These are phyloP conservation scores for Rhypophila decipiens DNA, from an alignment of 495 filamentous ascomycete species.

Conservation along the genomic window DNA sequence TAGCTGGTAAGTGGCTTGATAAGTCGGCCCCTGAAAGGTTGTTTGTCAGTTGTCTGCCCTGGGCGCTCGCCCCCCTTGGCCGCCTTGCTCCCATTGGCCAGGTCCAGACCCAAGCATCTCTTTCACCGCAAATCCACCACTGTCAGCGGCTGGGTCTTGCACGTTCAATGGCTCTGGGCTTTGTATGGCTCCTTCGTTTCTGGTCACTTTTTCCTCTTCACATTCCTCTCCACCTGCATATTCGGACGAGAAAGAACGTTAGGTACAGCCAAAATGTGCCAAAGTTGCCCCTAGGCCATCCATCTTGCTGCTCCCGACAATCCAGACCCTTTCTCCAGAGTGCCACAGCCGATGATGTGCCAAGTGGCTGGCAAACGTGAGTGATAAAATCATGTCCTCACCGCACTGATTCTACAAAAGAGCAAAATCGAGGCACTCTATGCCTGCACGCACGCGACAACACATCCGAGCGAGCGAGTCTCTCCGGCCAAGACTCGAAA, in stretches of 20 bases:
- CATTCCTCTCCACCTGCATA: background rate
- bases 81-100: background rate
- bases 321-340: background rate
- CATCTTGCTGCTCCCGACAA: background rate
- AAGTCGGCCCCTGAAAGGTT: too few relatives aligned
- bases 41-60: too few relatives aligned
- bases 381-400: background rate
- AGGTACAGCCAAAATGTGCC: background rate
- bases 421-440: too few relatives aligned
- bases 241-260: conserved; percentile 7
- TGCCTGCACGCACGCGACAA: too few relatives aligned
- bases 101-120: background rate
- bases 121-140: background rate
- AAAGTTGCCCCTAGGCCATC: too few relatives aligned
- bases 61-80: too few relatives aligned
- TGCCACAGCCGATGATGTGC: background rate
- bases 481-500: too few relatives aligned
- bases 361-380: too few relatives aligned
- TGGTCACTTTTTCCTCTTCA: too few relatives aligned
- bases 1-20: too few relatives aligned
- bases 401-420: background rate
- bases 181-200: conserved; percentile 3
- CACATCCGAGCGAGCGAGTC: too few relatives aligned
- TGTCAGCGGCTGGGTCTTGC: background rate
- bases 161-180: background rate